phyloP scores from a whole-genome alignment of 2,329 filamentous ascomycete genomes.

The Aspergillus quadricinctus region DNA sequence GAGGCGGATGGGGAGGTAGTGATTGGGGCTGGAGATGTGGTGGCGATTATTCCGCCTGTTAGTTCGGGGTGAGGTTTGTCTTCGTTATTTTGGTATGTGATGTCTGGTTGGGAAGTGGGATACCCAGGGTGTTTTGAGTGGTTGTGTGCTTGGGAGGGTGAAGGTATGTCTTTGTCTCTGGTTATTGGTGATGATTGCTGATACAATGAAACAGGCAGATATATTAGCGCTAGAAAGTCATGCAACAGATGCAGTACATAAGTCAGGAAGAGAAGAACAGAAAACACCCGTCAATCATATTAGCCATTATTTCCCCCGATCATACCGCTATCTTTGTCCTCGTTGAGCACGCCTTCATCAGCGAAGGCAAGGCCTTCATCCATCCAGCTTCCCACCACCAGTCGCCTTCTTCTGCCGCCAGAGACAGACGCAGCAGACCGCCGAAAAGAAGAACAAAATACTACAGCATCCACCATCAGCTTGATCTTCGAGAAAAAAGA shows the following conservation, averaged over 20 bases:
- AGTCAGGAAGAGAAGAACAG: neutral
- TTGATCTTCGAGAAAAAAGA: neutral
- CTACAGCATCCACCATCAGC: conserved; percentile 27
- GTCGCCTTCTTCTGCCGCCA: conserved; percentile 56
- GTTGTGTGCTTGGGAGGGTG: too few relatives aligned
- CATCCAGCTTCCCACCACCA: conserved; percentile 15
- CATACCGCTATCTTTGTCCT: neutral
- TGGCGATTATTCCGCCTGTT: conserved; percentile 46
- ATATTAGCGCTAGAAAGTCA: neutral
- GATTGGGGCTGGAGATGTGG: conserved; percentile 39
- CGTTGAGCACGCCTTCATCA: neutral
- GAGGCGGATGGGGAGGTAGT: conserved; percentile 17
- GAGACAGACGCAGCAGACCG: conserved; percentile 55
- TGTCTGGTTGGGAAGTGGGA: neutral
- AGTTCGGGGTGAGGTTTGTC: conserved; percentile 37
- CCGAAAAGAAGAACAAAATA: conserved; percentile 63
- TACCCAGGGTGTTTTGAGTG: neutral
- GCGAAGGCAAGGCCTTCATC: neutral
- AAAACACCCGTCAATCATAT: neutral
- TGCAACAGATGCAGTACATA: neutral
- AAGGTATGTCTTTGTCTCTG: neutral
- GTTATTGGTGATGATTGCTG: neutral
- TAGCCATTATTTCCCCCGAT: neutral
- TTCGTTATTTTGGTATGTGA: neutral
- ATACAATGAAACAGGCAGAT: neutral